Evolutionary conservation across 1,284 basidiomycete species (phyloP), one percentile per base, ranked within the genome.

Genomic region (Somion occarium): DNA sequence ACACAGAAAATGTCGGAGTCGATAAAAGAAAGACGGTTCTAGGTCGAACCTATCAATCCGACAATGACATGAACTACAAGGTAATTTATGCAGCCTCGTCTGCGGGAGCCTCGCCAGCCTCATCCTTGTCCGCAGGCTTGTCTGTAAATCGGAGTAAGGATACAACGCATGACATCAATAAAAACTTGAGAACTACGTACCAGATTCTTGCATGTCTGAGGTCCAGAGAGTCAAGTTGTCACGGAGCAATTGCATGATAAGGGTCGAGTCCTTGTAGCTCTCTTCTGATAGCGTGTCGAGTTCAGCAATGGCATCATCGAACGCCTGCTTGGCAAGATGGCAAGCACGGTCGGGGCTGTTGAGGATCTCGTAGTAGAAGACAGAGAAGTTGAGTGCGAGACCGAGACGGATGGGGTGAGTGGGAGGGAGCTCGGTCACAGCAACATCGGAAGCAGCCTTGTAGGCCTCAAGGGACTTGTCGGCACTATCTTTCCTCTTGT

Each of bases 341-440:
- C 96, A 99, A 55, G 96, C 96, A 73, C 94, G 93, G 76, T 98
- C 96, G 64, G 96, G 96, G 70, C 88, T 92, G 87, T 99, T 99
- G 73, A 99, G 88, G 73, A 99, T 98, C 77, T 99, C 97, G 79
- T 98, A 99, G 87, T 99, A 99, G 83, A 99, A 99, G 54, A 99
- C 96, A 56, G 94, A 98, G 85, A 99, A 99, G 87, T 99, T 99
- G 68, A 99, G 83, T 46, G 96, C 97, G 53, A 99, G 91, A 75
- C 96, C 96, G 59, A 99, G 91, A 69, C 96, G 94, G 75, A 99
- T 99, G 62, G 96, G 96, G 80, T 99, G 97, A 64, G 96, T 99
- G 24, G 96, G 97, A 39, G 96, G 94, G 48, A 99, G 88, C 77
- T 99, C 95, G 49, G 91, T 96, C 62, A 96, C 88, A 61, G 96